Conservation (phyloP, 2,329 filamentous ascomycete genomes). For the Epichloe amarillans region DNA sequence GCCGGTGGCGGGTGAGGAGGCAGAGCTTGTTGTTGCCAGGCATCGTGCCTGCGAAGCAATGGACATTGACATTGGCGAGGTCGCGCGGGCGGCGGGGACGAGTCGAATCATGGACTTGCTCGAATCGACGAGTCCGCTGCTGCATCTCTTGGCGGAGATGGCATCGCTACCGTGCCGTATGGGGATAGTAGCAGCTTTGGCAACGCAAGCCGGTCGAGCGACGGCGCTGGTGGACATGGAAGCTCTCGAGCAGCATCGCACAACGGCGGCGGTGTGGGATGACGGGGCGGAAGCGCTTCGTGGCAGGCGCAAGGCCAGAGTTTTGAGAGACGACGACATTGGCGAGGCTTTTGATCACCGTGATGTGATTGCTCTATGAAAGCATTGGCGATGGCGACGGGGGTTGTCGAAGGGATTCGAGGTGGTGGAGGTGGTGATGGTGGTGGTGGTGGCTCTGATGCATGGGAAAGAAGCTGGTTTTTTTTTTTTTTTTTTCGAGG, state of each 20-base stretch:
- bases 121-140: background rate
- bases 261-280: slow-evolving; percentile 10
- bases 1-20: background rate
- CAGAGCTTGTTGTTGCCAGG: slow-evolving; percentile 9
- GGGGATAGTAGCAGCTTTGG: slow-evolving; percentile 8
- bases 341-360: background rate
- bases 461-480: background rate
- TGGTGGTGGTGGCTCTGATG: too few relatives aligned
- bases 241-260: slow-evolving; percentile 15
- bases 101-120: slow-evolving; percentile 3
- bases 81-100: background rate
- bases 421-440: background rate
- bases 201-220: slow-evolving; percentile 11
- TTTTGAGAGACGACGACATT: slow-evolving; percentile 20
- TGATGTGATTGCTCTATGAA: background rate
- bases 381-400: background rate
- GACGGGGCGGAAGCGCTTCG: slow-evolving; percentile 9
- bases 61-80: background rate
- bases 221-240: slow-evolving; percentile 15
- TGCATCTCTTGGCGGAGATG: background rate
- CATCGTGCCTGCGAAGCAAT: slow-evolving; percentile 7
- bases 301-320: slow-evolving; percentile 20
- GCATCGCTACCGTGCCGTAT: slow-evolving; percentile 5
- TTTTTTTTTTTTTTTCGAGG: background rate
- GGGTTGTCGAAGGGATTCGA: background rate